These are phyloP conservation scores for Exophiala spinifera DNA, from an alignment of 2,329 filamentous ascomycete species.

Conservation along the genomic window DNA sequence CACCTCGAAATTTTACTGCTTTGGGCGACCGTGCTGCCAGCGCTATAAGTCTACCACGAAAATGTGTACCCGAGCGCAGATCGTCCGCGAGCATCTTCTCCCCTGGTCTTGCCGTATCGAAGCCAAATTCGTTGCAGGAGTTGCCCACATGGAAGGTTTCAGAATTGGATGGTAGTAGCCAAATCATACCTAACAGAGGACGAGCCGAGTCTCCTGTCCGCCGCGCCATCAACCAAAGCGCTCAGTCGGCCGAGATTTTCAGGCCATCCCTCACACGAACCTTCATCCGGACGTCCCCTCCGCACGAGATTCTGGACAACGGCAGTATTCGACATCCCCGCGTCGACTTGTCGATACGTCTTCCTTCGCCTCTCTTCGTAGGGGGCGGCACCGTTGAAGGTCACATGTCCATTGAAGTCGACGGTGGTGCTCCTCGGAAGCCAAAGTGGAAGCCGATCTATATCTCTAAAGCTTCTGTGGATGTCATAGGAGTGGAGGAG, in stretches of 20 bases:
- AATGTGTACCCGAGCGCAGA: constrained; percentile 24
- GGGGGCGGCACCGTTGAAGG: constrained; percentile 55
- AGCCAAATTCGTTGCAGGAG: constrained; percentile 23
- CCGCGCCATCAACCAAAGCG: constrained; percentile 41
- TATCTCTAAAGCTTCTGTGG: constrained; percentile 50
- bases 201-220: constrained; percentile 50
- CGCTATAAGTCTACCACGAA: constrained; percentile 24
- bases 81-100: constrained; percentile 28
- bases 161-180: constrained; percentile 14
- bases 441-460: constrained; percentile 41
- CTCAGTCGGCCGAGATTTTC: constrained; percentile 41
- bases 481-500: constrained; percentile 54
- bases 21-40: constrained; percentile 25
- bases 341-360: constrained; percentile 48
- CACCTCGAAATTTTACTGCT: neutral
- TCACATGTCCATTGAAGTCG: constrained; percentile 46
- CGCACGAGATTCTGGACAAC: constrained; percentile 50
- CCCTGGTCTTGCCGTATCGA: constrained; percentile 14
- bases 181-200: constrained; percentile 44
- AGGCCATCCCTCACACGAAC: constrained; percentile 48
- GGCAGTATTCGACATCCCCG: constrained; percentile 49
- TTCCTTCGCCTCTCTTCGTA: constrained; percentile 53
- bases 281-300: constrained; percentile 46
- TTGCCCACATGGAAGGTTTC: constrained; percentile 28
- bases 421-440: constrained; percentile 43